Evolutionary conservation across 768 basidiomycete species (phyloP), one percentile per base, ranked within the genome.

Genomic region (Thelephora aurantiotincta): DNA sequence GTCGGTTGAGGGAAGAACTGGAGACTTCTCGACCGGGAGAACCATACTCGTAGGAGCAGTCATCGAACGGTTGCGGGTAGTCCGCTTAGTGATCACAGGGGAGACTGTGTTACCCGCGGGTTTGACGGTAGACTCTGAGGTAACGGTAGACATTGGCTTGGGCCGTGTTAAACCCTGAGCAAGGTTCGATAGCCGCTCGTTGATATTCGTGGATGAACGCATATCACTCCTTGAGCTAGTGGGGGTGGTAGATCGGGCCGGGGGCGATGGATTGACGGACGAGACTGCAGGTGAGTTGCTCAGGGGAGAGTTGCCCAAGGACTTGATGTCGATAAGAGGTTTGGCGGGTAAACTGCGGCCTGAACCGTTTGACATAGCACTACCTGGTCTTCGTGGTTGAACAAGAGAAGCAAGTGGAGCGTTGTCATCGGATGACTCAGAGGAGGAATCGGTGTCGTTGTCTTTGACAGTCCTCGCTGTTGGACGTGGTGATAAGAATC

Each of bases 301-400:
- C 16, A 50, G 41, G 16, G 57, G 50, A 5, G 56, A 52, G 3
- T 51, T 50, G 2, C 43, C 42, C 30, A 62, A 41, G 30, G 51
- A 46, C 7, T 52, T 54, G 35, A 65, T 61, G 44, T 65, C 71
- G 33, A 73, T 68, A 18, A 73, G 61, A 1, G 72, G 72, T 52
- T 69, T 73, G 7, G 59, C 16, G n/a, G 64, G 66, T 34, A 58
- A 54, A n/a, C 67, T 62, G 35, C 54, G 54, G 11, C 62, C 54
- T 16, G 65, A 62, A 4, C 52, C 51, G 9, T 58, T 58, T 20
- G 71, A 72, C 11, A 65, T 58, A 2, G 80, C 69, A 52, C 79
- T 82, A 14, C 80, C 82, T 13, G 84, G 82, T 33, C 85, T 71
- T 43, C 68, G 71, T 11, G 84, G 82, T 0, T 68, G 67, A 6